phyloP scores from a whole-genome alignment of 495 filamentous ascomycete species.

The Tuber borchii region DNA sequence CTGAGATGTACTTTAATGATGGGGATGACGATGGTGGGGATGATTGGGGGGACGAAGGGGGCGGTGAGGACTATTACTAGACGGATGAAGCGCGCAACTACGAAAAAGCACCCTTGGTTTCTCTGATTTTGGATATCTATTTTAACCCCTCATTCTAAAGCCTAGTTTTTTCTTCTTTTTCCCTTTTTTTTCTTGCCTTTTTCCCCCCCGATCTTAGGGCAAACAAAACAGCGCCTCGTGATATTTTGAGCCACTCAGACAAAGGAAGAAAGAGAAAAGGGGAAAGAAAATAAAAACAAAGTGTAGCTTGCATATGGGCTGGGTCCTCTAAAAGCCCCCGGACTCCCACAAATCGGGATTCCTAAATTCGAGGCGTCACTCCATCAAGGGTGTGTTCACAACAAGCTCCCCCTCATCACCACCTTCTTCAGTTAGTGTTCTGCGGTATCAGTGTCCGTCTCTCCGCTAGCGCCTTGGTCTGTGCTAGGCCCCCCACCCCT shows the following conservation, averaged over 20 bases:
- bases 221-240: not conserved
- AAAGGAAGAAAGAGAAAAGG: not conserved
- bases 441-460: not conserved
- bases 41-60: constrained; percentile 37
- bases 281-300: not conserved
- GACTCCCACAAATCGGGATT: not conserved
- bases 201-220: not conserved
- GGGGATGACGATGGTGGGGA: constrained; percentile 38
- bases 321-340: not conserved
- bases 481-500: not conserved
- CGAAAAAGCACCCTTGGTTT: not conserved
- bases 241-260: not conserved
- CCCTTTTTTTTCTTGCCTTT: not conserved
- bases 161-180: not conserved
- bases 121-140: not conserved
- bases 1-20: constrained; percentile 40
- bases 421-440: constrained; percentile 5
- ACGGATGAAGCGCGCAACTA: not conserved
- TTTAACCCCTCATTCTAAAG: not conserved
- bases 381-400: not conserved
- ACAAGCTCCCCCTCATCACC: not conserved
- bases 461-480: not conserved
- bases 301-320: not conserved
- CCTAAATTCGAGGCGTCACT: not conserved
- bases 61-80: constrained; percentile 36